Conservation (phyloP, 805 yeast species). For the Scheffersomyces lignosus region DNA sequence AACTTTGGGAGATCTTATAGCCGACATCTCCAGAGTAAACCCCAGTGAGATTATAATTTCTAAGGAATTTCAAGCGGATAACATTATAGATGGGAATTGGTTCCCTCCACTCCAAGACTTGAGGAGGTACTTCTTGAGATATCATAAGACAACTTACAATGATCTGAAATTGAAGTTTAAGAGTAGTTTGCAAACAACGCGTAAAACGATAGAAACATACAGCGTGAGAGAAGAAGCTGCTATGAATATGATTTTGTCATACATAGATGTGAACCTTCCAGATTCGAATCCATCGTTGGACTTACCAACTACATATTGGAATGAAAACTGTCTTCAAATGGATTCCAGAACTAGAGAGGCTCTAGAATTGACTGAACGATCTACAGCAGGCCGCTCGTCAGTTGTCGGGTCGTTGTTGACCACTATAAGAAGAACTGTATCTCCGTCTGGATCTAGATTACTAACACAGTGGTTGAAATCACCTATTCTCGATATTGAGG, state of each 20-base stretch:
- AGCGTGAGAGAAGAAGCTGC: constrained; percentile 58
- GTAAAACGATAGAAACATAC: constrained; percentile 32
- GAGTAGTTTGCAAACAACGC: constrained; percentile 34
- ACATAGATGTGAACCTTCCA: constrained; percentile 73
- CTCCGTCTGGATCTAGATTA: constrained; percentile 80
- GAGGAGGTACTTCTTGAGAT: constrained; percentile 59
- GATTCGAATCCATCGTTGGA: constrained; percentile 61
- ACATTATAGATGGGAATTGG: constrained; percentile 51
- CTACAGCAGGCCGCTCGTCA: constrained; percentile 45
- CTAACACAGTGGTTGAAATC: constrained; percentile 79
- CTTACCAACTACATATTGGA: constrained; percentile 59
- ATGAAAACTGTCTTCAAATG: constrained; percentile 62
- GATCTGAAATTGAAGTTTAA: constrained; percentile 35
- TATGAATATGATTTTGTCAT: constrained; percentile 57
- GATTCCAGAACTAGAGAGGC: constrained; percentile 80
- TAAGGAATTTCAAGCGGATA: constrained; percentile 40
- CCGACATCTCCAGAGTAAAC: constrained; percentile 72
- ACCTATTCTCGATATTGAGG: constrained; percentile 64
- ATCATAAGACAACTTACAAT: constrained; percentile 35
- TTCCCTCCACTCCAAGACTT: constrained; percentile 58
- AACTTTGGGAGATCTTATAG: constrained; percentile 55
- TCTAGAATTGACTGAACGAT: constrained; percentile 65
- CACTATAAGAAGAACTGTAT: constrained; percentile 71
- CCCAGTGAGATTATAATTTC: constrained; percentile 79
- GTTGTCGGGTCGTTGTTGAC: constrained; percentile 69